Evolutionary conservation across 768 basidiomycete species (phyloP).

Genomic region (Leccinum incarnatum): DNA sequence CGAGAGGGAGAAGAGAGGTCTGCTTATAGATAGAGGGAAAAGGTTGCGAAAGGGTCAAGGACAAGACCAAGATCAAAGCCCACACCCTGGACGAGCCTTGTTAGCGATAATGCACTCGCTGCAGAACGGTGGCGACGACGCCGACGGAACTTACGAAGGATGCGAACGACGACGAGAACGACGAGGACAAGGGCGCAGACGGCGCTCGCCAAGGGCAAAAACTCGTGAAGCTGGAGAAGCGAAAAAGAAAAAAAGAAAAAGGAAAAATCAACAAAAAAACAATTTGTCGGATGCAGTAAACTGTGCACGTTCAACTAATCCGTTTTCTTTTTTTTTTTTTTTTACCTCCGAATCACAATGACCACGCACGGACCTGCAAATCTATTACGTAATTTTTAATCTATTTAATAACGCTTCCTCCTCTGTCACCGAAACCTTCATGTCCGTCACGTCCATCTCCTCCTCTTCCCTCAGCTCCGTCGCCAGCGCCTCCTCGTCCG

Average conservation of each 20-base stretch:
- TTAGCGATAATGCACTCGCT: not conserved
- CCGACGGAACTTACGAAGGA: not conserved
- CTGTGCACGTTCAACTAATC: not conserved
- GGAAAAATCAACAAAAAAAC: slow-evolving; percentile 14
- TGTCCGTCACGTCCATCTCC: slow-evolving; percentile 39
- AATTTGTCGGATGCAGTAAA: slow-evolving; percentile 14
- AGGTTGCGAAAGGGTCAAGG: slow-evolving; percentile 33
- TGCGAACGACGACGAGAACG: slow-evolving; percentile 18
- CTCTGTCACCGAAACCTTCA: slow-evolving; percentile 27
- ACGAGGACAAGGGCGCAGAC: slow-evolving; percentile 6
- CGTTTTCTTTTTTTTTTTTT: slow-evolving; percentile 3
- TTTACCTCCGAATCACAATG: slow-evolving; percentile 17
- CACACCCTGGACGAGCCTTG: slow-evolving; percentile 17
- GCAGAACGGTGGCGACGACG: not conserved
- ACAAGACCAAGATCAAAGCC: slow-evolving; percentile 33
- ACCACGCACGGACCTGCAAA: slow-evolving; percentile 31
- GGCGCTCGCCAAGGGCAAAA: slow-evolving; percentile 21
- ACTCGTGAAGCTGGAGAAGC: slow-evolving; percentile 22
- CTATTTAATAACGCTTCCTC: slow-evolving; percentile 35
- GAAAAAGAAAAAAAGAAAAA: slow-evolving; percentile 23
- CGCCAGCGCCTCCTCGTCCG: slow-evolving; percentile 37
- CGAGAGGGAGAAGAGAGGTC: slow-evolving; percentile 31
- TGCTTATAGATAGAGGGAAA: slow-evolving; percentile 40
- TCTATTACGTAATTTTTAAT: slow-evolving; percentile 10
- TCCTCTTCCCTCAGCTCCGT: slow-evolving; percentile 45